Evolutionary conservation across 352 stramenopile species (phyloP).

Genomic region (Globisporangium lucens): DNA sequence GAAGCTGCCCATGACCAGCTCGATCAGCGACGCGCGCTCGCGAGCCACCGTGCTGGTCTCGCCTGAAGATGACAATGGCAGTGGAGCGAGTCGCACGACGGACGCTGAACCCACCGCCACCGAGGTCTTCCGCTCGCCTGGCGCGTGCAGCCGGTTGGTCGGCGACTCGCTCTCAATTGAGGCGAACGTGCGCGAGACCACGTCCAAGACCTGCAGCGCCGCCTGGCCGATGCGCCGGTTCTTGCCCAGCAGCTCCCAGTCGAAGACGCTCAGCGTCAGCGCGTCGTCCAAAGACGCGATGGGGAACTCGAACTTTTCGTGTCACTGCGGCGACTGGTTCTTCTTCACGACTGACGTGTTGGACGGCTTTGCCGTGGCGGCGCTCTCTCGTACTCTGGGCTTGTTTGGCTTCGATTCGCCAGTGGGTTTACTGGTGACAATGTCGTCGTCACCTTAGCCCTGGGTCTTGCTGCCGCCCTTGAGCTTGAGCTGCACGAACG

Average conservation of each 20-base stretch:
- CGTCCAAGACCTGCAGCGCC: slow-evolving; percentile 37
- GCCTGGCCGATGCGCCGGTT: slow-evolving; percentile 50
- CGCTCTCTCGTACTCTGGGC: neutral
- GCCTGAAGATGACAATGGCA: neutral
- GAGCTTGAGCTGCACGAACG: slow-evolving; percentile 52
- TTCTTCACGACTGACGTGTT: slow-evolving; percentile 68
- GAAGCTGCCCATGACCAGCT: slow-evolving; percentile 52
- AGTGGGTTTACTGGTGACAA: neutral
- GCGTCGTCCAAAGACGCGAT: slow-evolving; percentile 45
- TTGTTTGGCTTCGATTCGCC: neutral
- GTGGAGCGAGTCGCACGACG: neutral
- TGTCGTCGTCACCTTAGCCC: slow-evolving; percentile 7
- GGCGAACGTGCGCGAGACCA: slow-evolving; percentile 38
- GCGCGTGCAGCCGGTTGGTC: neutral
- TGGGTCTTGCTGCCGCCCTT: slow-evolving; percentile 13
- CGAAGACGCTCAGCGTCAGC: slow-evolving; percentile 47
- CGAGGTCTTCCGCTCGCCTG: neutral
- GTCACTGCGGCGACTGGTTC: slow-evolving; percentile 57
- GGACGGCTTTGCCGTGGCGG: slow-evolving; percentile 9
- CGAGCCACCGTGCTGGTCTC: neutral
- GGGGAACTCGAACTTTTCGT: slow-evolving; percentile 54
- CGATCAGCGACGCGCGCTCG: neutral
- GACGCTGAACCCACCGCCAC: neutral
- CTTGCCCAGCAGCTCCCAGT: slow-evolving; percentile 49
- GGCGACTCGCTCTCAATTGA: slow-evolving; percentile 9